Base-by-base conservation (phyloP, 176 grass and related monocot species). In the Elymus sibiricus region DNA sequence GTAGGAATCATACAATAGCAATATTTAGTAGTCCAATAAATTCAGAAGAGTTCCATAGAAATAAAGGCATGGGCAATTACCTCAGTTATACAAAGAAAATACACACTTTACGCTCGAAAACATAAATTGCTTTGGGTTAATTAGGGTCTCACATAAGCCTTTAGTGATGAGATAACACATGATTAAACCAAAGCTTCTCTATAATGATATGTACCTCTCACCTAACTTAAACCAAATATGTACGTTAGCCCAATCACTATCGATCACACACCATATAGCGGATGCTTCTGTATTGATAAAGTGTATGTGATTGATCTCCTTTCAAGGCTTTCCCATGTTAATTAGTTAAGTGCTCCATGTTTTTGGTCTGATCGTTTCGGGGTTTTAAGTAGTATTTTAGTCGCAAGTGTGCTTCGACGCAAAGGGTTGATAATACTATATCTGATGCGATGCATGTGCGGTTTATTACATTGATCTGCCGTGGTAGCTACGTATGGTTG, bases 391-490 rank as follows among this genome's bases (percentile, higher is more conserved):
- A 11, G 15, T 89, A 68, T 67, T 87, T 90, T 83, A 87, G 65
- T 68, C 7, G 44, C 64, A 83, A 84, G 67, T 87, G 74, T 65
- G 44, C 29, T 44, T 79, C 13, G 37, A 79, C 73, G 61, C 49
- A 73, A 79, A 74, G 71, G 63, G 19, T 51, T 51, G 26, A 86
- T 71, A 75, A 46, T 13, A 74, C 14, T 46, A 74, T 70, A 70
- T 42, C 40, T 42, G 16, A 51, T 19, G 49, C 74, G 42, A 76
- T 82, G 70, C 43, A 69, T 43, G 61, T 88, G 43, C 58, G 11
- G 27, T 64, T 72, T 90, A 64, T 83, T 83, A 87, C 43, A 76
- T 87, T 79, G 64, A 19, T 58, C 12, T 82, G 55, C 59, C 79
- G n/a, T 78, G 21, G 43, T 86, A 66, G 66, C 44, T 65, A 76